phyloP scores from a whole-genome alignment of 768 basidiomycete species.

The Amylocystis lapponica region DNA sequence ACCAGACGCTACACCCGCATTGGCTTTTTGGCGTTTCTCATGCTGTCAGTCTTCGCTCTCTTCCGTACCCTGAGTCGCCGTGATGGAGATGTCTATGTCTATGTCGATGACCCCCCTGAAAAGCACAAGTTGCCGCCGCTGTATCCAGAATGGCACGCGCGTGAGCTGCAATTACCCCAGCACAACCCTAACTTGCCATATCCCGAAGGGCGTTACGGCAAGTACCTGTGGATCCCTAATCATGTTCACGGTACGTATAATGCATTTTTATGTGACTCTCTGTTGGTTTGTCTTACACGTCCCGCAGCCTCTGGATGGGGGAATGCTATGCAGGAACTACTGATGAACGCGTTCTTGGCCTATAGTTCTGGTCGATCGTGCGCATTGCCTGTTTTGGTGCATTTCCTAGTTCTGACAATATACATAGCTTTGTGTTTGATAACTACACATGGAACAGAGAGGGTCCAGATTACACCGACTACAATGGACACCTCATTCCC shows the following conservation, averaged over 20 bases:
- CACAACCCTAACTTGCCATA: slow-evolving; percentile 16
- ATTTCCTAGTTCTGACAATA: neutral
- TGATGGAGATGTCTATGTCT: neutral
- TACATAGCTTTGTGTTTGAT: slow-evolving; percentile 41
- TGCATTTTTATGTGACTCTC: neutral
- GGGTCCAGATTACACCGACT: slow-evolving; percentile 32
- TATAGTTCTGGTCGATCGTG: slow-evolving; percentile 33
- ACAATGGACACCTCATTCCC: slow-evolving; percentile 45
- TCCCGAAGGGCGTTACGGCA: slow-evolving; percentile 17
- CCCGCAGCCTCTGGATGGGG: slow-evolving; percentile 34
- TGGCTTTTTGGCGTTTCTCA: slow-evolving; percentile 1
- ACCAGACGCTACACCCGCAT: slow-evolving; percentile 5
- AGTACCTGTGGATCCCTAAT: slow-evolving; percentile 13
- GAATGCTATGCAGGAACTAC: slow-evolving; percentile 35
- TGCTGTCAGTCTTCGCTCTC: neutral
- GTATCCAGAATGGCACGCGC: slow-evolving; percentile 17
- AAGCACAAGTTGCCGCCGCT: slow-evolving; percentile 18
- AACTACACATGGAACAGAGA: slow-evolving; percentile 49
- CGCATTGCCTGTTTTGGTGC: slow-evolving; percentile 9
- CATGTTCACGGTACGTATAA: slow-evolving; percentile 14
- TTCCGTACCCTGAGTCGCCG: neutral
- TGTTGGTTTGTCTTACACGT: slow-evolving; percentile 17
- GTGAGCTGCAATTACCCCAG: slow-evolving; percentile 22
- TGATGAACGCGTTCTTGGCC: slow-evolving; percentile 29
- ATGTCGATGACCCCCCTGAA: slow-evolving; percentile 3